Evolutionary conservation across 2,329 filamentous ascomycete genomes (phyloP).

Genomic region (Aspergillus awamori): DNA sequence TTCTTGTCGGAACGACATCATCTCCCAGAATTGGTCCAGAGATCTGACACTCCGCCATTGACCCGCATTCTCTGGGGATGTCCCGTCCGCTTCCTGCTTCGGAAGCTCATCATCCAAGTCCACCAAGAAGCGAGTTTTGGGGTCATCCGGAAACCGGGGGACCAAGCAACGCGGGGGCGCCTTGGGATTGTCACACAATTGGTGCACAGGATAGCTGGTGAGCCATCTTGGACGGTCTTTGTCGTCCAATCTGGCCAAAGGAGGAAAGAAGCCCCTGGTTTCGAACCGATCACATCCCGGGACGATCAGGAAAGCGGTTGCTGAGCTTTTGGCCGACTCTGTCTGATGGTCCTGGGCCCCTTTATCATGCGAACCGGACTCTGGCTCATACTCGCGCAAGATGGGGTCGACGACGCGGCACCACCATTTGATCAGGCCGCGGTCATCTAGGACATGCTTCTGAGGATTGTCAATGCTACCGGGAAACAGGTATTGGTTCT

Average conservation of each 20-base stretch:
- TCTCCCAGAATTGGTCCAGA: constrained; percentile 95
- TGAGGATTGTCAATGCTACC: constrained; percentile 80
- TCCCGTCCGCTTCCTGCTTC: constrained; percentile 30
- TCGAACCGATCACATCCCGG: constrained; percentile 85
- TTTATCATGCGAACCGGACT: constrained; percentile 43
- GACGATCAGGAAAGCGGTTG: constrained; percentile 81
- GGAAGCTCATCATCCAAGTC: constrained; percentile 84
- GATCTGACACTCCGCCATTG: constrained; percentile 82
- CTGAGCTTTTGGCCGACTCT: constrained; percentile 41
- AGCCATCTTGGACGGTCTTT: constrained; percentile 48
- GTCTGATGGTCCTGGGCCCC: constrained; percentile 30
- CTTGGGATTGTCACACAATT: constrained; percentile 68
- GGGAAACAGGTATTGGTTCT: constrained; percentile 92
- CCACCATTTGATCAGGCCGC: constrained; percentile 94
- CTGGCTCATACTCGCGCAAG: constrained; percentile 52
- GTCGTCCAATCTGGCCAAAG: constrained; percentile 44
- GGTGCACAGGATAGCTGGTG: constrained; percentile 71
- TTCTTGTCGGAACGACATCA: constrained; percentile 96
- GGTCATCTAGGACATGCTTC: constrained; percentile 91
- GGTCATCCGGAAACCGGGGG: constrained; percentile 91
- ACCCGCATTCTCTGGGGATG: constrained; percentile 55
- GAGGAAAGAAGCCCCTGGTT: constrained; percentile 75
- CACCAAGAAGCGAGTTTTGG: constrained; percentile 84
- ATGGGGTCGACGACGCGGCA: constrained; percentile 82
- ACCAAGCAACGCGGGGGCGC: constrained; percentile 82